Evolutionary conservation across 2,329 filamentous ascomycete species (phyloP).

Genomic region (Aciculosporium take): DNA sequence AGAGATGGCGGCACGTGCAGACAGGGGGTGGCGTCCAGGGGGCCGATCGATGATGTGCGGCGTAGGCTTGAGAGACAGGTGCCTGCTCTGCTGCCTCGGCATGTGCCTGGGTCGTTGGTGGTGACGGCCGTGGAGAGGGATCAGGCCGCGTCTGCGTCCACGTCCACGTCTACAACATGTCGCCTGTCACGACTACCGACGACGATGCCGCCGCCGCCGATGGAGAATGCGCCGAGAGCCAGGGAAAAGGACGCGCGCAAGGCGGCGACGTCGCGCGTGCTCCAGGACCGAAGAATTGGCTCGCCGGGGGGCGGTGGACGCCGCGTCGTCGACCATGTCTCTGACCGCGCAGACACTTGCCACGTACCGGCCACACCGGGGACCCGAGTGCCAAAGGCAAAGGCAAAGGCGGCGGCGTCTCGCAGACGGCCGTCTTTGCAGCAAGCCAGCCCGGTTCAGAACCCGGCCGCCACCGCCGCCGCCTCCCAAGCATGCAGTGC

Average conservation of each 20-base stretch:
- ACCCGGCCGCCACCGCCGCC: too few species aligned
- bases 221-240: background rate
- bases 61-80: constrained; percentile 1
- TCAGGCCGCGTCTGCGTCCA: background rate
- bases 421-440: background rate
- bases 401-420: background rate
- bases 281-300: background rate
- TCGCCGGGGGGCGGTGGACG: background rate
- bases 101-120: constrained; percentile 2
- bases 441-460: background rate
- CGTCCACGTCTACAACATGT: background rate
- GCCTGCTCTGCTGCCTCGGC: constrained; percentile 2
- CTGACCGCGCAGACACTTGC: background rate
- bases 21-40: background rate
- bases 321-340: background rate
- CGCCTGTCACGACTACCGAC: background rate
- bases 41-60: background rate
- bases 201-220: background rate
- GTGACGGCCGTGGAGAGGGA: constrained; percentile 3
- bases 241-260: background rate
- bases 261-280: background rate
- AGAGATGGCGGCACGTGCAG: background rate
- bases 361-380: background rate
- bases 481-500: background rate
- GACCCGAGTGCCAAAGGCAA: too few species aligned